Evolutionary conservation across 306 rosid species (phyloP), one percentile per base, ranked within the genome.

Genomic region (Ochetophila trinervis): DNA sequence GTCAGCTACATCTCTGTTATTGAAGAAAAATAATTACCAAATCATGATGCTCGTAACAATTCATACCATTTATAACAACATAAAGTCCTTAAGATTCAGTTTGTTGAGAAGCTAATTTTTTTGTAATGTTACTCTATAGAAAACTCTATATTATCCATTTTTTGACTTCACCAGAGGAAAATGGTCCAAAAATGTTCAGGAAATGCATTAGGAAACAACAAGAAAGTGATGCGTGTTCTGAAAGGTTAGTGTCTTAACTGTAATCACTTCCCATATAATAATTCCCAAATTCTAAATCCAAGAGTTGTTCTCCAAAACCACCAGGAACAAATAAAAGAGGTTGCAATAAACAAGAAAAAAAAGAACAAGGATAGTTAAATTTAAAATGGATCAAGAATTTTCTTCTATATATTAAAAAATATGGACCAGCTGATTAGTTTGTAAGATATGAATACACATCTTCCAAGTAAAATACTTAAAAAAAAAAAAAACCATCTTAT

Each of bases 1-100:
- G 76, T 23, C 64, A 68, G 36, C 62, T 42, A 48, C 20, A 53
- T 61, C 47, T 45, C 30, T 50, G 53, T 73, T 71, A 44, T 64
- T 27, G 58, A 37, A 69, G 35, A 67, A 60, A 69, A 71, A 17
- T 56, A 47, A 23, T 24, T 15, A 2, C 11, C 21, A 32, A n/a
- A 45, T 21, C 23, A 45, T 4, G 22, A 49, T 37, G 17, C 24
- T 23, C 8, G 44, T 45, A 18, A 57, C 11, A 51, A 5, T n/a
- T 8, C 56, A 18, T 51, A 51, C 45, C 12, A 40, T 40, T 3
- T 40, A 40, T 40, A 40, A 40, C 45, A 40, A 12, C 2, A 40
- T 40, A 12, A 40, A 16, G 23, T 50, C 13, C 54, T 48, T 17
- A 16, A 16, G 54, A 49, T 15, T 17, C 54, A 15, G 21, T 50